These are phyloP conservation scores for Pholiota conissans DNA, from an alignment of 768 basidiomycete genomes.

Conservation along the genomic window DNA sequence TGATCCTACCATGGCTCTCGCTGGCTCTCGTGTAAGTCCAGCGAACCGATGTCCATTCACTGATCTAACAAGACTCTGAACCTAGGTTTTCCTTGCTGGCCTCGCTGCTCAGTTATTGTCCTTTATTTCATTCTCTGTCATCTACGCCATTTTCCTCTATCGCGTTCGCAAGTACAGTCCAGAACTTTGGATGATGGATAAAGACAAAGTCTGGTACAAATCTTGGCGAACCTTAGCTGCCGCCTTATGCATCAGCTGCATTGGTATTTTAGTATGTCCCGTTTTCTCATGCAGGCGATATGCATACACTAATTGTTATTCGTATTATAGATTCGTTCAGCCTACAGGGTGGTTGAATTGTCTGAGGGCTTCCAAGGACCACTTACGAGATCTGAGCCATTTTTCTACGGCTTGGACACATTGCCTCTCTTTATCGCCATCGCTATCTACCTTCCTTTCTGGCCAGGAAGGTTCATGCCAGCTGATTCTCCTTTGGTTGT, in stretches of 20 bases:
- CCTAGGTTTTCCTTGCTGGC: slow-evolving; percentile 55
- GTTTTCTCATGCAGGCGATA: neutral
- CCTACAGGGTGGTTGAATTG: slow-evolving; percentile 59
- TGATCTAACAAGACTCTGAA: neutral
- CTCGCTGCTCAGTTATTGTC: slow-evolving; percentile 56
- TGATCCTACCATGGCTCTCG: slow-evolving; percentile 22
- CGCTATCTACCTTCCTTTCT: slow-evolving; percentile 54
- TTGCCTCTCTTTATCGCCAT: slow-evolving; percentile 66
- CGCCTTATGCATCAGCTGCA: slow-evolving; percentile 53
- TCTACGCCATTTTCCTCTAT: slow-evolving; percentile 49
- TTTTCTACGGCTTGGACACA: slow-evolving; percentile 68
- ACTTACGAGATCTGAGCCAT: slow-evolving; percentile 56
- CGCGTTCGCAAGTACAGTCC: slow-evolving; percentile 43
- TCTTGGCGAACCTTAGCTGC: slow-evolving; percentile 61
- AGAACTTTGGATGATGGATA: slow-evolving; percentile 40
- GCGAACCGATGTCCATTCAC: neutral
- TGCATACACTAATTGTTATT: neutral
- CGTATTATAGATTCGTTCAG: slow-evolving; percentile 56
- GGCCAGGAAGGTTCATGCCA: slow-evolving; percentile 61
- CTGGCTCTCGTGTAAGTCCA: slow-evolving; percentile 36
- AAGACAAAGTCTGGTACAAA: slow-evolving; percentile 41
- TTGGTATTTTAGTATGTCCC: slow-evolving; percentile 59
- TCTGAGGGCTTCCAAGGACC: slow-evolving; percentile 62
- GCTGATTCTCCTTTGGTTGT: slow-evolving; percentile 43
- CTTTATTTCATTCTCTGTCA: slow-evolving; percentile 45